These are phyloP conservation scores for Elongisporangium anandrum DNA, from an alignment of 352 stramenopile species.

Conservation along the genomic window DNA sequence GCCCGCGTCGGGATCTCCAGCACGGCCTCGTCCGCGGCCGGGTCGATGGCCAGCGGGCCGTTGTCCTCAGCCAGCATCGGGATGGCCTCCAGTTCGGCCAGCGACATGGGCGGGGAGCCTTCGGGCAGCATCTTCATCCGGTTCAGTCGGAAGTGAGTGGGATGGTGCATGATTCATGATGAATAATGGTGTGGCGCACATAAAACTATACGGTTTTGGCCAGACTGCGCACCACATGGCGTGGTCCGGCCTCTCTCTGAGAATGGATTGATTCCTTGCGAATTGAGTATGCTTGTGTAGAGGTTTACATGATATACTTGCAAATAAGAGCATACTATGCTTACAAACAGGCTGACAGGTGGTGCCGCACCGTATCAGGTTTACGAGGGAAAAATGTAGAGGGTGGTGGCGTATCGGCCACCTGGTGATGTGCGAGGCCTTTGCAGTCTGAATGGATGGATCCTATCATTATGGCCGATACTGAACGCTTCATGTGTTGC, in stretches of 20 bases:
- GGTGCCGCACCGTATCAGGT: neutral
- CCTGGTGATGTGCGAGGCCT: neutral
- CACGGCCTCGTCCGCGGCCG: neutral
- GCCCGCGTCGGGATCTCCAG: neutral
- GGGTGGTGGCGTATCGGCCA: neutral
- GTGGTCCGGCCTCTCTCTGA: neutral
- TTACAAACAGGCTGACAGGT: neutral
- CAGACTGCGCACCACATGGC: neutral
- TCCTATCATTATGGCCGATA: neutral
- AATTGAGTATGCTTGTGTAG: neutral
- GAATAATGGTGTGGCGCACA: neutral
- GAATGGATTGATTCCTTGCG: neutral
- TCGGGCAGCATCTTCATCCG: constrained; percentile 5
- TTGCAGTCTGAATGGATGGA: neutral
- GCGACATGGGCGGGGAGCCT: neutral
- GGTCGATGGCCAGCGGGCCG: constrained; percentile 8
- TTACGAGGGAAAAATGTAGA: neutral
- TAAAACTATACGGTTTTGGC: neutral
- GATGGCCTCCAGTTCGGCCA: constrained; percentile 11
- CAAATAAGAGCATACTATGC: too few species aligned
- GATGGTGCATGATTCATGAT: neutral
- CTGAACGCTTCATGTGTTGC: neutral
- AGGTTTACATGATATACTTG: too few species aligned
- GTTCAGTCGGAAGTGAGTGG: neutral
- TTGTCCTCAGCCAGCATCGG: constrained; percentile 9